Conservation (phyloP, 208 protist species). For the Angomonas deanei region DNA sequence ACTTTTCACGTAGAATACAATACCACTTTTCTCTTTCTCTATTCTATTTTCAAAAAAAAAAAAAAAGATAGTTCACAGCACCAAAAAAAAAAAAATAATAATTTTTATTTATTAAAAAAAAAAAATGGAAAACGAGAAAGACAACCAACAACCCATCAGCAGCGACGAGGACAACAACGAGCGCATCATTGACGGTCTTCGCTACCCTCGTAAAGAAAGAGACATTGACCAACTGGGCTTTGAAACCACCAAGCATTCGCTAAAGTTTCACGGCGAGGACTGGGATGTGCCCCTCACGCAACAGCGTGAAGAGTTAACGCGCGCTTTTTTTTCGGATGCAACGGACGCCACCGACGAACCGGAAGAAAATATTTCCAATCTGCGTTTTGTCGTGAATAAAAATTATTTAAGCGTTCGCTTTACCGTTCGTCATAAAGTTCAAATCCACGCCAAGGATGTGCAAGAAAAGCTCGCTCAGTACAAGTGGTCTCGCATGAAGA, state of each 20-base stretch:
- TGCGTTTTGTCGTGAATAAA: slow-evolving; percentile 53
- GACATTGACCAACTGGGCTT: slow-evolving; percentile 64
- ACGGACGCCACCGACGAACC: slow-evolving; percentile 34
- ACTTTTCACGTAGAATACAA: background rate
- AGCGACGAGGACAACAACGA: slow-evolving; percentile 30
- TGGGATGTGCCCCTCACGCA: slow-evolving; percentile 64
- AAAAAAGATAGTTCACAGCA: background rate
- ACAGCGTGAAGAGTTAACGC: slow-evolving; percentile 48
- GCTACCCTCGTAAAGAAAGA: slow-evolving; percentile 41
- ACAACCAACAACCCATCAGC: slow-evolving; percentile 8
- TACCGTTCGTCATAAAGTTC: slow-evolving; percentile 48
- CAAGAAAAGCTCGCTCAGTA: slow-evolving; percentile 38
- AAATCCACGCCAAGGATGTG: slow-evolving; percentile 29
- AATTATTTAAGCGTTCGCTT: slow-evolving; percentile 43
- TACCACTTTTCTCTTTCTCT: slow-evolving; percentile 12
- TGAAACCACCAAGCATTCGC: slow-evolving; percentile 52
- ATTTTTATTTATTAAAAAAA: slow-evolving; percentile 9
- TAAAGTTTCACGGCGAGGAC: slow-evolving; percentile 60
- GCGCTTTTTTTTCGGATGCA: slow-evolving; percentile 41
- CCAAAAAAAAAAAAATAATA: slow-evolving; percentile 2
- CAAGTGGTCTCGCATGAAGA: slow-evolving; percentile 34
- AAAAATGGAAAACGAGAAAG: slow-evolving; percentile 3
- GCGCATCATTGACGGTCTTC: slow-evolving; percentile 60
- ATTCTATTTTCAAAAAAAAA: slow-evolving; percentile 1
- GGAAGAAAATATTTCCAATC: slow-evolving; percentile 35